Evolutionary conservation across 768 basidiomycete species (phyloP), one percentile per base, ranked within the genome.

Genomic region (Russula sp.): DNA sequence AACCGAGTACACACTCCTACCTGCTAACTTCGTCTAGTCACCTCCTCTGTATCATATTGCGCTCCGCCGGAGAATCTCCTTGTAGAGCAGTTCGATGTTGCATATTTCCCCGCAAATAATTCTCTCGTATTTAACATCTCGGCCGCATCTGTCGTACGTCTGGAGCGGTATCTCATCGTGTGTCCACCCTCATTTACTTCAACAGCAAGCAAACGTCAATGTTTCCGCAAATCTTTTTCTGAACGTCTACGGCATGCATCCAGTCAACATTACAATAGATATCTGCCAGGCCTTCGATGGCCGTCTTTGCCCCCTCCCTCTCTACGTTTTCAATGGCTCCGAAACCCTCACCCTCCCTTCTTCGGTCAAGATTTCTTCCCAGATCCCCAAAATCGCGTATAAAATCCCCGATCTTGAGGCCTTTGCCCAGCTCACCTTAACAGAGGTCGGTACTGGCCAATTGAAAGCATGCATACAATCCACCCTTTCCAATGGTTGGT

Each of bases 391-490:
- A 22, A 90, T 96, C 56, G 93, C 91, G 0, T 99, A 86, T 73
- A 76, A 79, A 47, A 88, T 99, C 42, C 96, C 96, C 5, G 91
- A 99, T 74, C 79, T 98, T 6, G 94, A 98, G 72, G 94, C 90
- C 18, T 94, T 84, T 70, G 94, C 86, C 0, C 89, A 93, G 68
- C 76, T 98, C 58, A 82, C 85, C 6, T 79, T 96, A 45, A 82
- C 77, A 2, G 84, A 91, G 65, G 80, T 84, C 37, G 76, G 77
- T 54, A 89, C 91, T 6, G 86, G 88, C 53, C 72, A 83, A 8
- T 78, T 91, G 65, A 91, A 87, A 57, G 92, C 94, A 0, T 99
- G 96, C 69, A 82, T 99, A 8, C 93, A 95, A 73, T 84, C 94
- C 18, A 95, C 94, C 2, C 77, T 98, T 11, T 87, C 91, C 18